A percentile compares a stretch with the other conserved stretches of the same genome.
These are phyloP conservation scores for Phaeosphaeria sp. DNA, from an alignment of 2,329 filamentous ascomycete genomes.

Conservation along the genomic window DNA sequence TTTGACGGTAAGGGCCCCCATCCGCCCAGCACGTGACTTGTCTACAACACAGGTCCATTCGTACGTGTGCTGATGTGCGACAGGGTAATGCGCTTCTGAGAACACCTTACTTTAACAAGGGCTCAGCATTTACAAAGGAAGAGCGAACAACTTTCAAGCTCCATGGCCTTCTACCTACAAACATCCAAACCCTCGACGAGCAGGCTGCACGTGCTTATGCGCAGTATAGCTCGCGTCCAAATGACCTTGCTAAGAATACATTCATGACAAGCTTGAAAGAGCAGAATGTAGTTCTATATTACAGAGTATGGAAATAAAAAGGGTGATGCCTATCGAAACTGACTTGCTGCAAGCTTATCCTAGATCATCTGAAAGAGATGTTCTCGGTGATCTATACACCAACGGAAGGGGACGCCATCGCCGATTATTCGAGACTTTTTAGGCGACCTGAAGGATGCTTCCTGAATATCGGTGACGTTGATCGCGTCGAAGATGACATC, in stretches of 20 bases:
- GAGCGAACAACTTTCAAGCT: slow-evolving; percentile 76
- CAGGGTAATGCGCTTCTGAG: slow-evolving; percentile 62
- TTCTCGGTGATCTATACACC: slow-evolving; percentile 91
- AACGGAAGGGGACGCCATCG: slow-evolving; percentile 86
- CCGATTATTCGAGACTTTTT: slow-evolving; percentile 81
- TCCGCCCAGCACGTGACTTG: neutral
- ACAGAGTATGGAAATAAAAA: slow-evolving; percentile 58
- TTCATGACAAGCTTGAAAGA: slow-evolving; percentile 86
- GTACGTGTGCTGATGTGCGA: slow-evolving; percentile 2
- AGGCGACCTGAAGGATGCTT: slow-evolving; percentile 81
- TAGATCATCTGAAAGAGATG: slow-evolving; percentile 84
- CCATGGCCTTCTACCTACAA: slow-evolving; percentile 73
- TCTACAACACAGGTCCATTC: neutral
- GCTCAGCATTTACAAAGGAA: slow-evolving; percentile 74
- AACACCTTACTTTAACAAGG: slow-evolving; percentile 79
- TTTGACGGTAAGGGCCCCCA: slow-evolving; percentile 49
- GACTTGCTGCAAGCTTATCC: slow-evolving; percentile 63
- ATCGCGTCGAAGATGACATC: slow-evolving; percentile 70
- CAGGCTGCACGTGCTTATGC: slow-evolving; percentile 80
- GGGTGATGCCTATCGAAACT: neutral
- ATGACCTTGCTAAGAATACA: slow-evolving; percentile 81
- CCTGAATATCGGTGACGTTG: slow-evolving; percentile 73
- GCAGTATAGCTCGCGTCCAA: slow-evolving; percentile 70
- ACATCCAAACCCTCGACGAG: slow-evolving; percentile 76
- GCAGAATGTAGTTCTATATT: slow-evolving; percentile 86